Evolutionary conservation across 106 monocot genomes (phyloP), one percentile per base, ranked within the genome.

Genomic region (Apostasia shenzhenica): DNA sequence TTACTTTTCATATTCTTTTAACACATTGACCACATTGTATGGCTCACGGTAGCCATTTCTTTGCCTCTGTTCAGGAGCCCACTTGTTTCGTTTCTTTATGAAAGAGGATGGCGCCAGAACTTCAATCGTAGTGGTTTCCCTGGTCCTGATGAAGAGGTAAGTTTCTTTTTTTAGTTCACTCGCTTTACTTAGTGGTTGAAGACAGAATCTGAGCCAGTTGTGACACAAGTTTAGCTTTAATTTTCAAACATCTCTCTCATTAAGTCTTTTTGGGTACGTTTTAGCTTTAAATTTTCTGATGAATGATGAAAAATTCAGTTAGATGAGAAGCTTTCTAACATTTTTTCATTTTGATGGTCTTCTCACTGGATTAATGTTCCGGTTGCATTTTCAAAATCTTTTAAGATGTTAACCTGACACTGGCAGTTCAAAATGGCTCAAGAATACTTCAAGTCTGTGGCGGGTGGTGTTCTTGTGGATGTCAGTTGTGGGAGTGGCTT

Each of bases 101-200:
- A 97, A 85, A 92, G 97, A 90, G 97, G 97, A 49, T 97, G 97
- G 97, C 97, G 92, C 41, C 92, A 97, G 68, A 97, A 92, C 71
- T 97, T 97, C 70, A 76, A 68, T 70, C 74, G 75, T 14, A 91
- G 91, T 79, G 95, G 95, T 41, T 97, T 97, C 63, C 97, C 97
- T 59, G 97, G 97, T 69, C 89, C 65, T 42, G 92, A 97, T 48
- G 86, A 97, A 83, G 97, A 97, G 91, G 95, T 95, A 70, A 8
- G n/a, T 45, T 55, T 67, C 54, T 56, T 50, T 10, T 45, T 13
- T 63, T 63, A 11, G 6, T n/a, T 3, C 11, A 45, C 4, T 63
- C 13, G 39, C n/a, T 11, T 40, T 59, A 38, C 10, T 59, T 41
- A 11, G 41, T 59, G 4, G 41, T 14, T 59, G 6, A 59, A 39